Evolutionary conservation across 1,139 yeast species (phyloP).

Genomic region (Scheffersomyces insectosa): DNA sequence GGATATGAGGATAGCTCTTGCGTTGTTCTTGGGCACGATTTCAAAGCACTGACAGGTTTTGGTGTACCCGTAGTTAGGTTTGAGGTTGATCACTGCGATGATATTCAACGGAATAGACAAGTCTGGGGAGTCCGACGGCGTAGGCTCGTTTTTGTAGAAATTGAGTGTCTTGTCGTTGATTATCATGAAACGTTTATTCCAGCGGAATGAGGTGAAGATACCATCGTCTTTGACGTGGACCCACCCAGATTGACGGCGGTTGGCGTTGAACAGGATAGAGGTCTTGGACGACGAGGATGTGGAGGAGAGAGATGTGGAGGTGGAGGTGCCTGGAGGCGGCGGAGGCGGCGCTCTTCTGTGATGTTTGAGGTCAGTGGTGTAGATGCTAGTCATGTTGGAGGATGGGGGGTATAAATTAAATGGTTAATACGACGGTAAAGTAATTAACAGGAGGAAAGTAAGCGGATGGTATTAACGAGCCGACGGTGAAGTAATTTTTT

Average conservation of each 20-base stretch:
- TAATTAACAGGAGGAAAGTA: no score
- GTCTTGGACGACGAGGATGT: slow-evolving; percentile 4
- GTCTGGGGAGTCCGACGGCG: slow-evolving; percentile 30
- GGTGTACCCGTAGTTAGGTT: slow-evolving; percentile 39
- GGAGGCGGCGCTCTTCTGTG: slow-evolving; percentile 47
- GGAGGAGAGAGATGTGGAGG: background rate
- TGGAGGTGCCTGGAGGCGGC: slow-evolving; percentile 8
- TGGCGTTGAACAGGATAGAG: slow-evolving; percentile 23
- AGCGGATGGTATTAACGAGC: no score
- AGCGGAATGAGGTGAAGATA: slow-evolving; percentile 71
- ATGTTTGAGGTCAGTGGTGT: slow-evolving; percentile 45
- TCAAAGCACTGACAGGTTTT: slow-evolving; percentile 74
- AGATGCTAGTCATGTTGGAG: slow-evolving; percentile 45
- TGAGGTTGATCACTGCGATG: slow-evolving; percentile 40
- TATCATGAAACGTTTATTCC: slow-evolving; percentile 87
- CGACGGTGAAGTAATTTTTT: no score
- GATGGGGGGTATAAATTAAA: no score
- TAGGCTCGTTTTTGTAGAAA: slow-evolving; percentile 69
- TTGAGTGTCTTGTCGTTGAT: slow-evolving; percentile 74
- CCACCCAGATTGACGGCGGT: slow-evolving; percentile 65
- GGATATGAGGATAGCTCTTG: slow-evolving; percentile 70
- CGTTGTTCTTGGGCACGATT: slow-evolving; percentile 59
- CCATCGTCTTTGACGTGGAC: slow-evolving; percentile 93
- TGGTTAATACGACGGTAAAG: no score
- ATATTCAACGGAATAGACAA: slow-evolving; percentile 43